Conservation (phyloP, 768 basidiomycete species). For the Panellus pusillus region DNA sequence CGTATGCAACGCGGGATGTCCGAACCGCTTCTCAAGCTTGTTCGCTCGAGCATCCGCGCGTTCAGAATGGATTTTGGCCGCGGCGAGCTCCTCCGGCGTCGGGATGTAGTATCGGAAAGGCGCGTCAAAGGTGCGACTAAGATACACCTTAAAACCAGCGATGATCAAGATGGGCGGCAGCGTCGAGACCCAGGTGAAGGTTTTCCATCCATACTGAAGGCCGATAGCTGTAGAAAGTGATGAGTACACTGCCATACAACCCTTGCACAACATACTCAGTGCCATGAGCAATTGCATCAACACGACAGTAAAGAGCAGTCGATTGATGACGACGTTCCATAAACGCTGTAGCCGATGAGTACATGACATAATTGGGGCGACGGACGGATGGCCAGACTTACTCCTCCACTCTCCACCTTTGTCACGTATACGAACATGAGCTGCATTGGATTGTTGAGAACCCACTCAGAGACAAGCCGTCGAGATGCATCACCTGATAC, state of each 20-base stretch:
- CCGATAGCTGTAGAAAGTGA: slow-evolving; percentile 64
- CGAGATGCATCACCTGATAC: slow-evolving; percentile 48
- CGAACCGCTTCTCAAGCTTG: slow-evolving; percentile 87
- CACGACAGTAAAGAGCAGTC: slow-evolving; percentile 72
- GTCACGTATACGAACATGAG: slow-evolving; percentile 92
- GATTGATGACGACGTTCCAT: slow-evolving; percentile 94
- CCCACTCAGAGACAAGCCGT: neutral
- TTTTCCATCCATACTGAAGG: slow-evolving; percentile 70
- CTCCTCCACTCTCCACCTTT: slow-evolving; percentile 91
- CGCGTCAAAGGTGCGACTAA: slow-evolving; percentile 64
- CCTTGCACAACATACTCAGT: slow-evolving; percentile 61
- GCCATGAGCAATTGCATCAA: slow-evolving; percentile 89
- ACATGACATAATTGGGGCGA: neutral
- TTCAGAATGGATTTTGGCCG: slow-evolving; percentile 76
- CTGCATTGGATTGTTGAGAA: slow-evolving; percentile 30
- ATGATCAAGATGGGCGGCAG: slow-evolving; percentile 85
- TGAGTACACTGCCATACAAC: slow-evolving; percentile 9
- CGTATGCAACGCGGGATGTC: slow-evolving; percentile 86
- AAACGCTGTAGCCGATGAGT: slow-evolving; percentile 54
- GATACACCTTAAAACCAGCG: slow-evolving; percentile 80
- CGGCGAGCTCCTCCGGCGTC: slow-evolving; percentile 69
- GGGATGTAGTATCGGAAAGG: slow-evolving; percentile 86
- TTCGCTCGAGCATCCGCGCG: slow-evolving; percentile 70
- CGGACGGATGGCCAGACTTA: slow-evolving; percentile 38
- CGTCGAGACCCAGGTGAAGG: slow-evolving; percentile 79